Base-by-base conservation (phyloP, 2,329 filamentous ascomycete species). In the Calonectria crousiana region DNA sequence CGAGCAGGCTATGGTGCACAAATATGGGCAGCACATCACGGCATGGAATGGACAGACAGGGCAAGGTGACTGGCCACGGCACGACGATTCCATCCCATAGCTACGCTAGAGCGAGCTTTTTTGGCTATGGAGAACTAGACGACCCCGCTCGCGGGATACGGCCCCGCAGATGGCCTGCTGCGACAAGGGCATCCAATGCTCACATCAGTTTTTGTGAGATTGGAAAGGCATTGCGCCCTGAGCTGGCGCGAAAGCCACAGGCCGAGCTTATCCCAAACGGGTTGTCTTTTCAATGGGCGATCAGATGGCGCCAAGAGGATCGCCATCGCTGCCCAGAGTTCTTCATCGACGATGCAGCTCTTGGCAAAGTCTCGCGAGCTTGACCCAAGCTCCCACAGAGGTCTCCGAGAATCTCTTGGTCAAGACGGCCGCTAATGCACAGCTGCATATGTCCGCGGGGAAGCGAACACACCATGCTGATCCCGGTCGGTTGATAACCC, bases 121-220 rank as follows among this genome's bases (percentile, higher is more conserved):
- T 72, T 49, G 41, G 41, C 49, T n/a, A 71, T 62, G 69, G 62
- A 72, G 52, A 67, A 58, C 38, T 41, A 26, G 64, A 47, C 28
- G 53, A 64, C 70, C 53, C 70, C 70, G 70, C 70, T 47, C 20
- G 41, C n/a, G 30, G 62, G 41, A 60, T 51, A 60, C 10, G 30
- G 62, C 69, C 69, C 69, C 52, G 62, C 69, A 60, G 44, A n/a
- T 18, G 34, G 58, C 20, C 32, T 10, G 34, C 13, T 60, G 20
- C 65, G 56, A 8, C 65, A 67, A 67, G 65, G 44, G 47, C 34
- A 53, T 41, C 14, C 16, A 53, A 38, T 53, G 49, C 64, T 67
- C 64, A 67, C 64, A 67, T 32, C 47, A 47, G 64, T 41, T 20
- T 20, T 65, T 41, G 20, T 20, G 51, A 53, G 32, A 38, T 60